These are phyloP conservation scores for Ramularia endophylla DNA, from an alignment of 2,329 filamentous ascomycete species.

Conservation along the genomic window DNA sequence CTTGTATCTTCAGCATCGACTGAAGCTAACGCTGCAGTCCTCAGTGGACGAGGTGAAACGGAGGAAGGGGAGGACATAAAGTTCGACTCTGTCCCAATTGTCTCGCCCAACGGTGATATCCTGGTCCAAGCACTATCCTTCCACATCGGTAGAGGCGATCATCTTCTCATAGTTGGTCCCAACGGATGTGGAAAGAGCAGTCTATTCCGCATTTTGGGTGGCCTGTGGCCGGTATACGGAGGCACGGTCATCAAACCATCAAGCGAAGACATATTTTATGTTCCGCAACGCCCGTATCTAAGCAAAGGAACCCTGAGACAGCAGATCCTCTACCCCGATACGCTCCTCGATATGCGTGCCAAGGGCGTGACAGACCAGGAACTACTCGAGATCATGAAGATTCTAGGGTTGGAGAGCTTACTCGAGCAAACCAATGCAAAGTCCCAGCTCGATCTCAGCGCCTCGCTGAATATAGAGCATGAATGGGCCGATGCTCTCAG, in stretches of 20 bases:
- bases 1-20: slow-evolving; percentile 83
- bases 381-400: slow-evolving; percentile 67
- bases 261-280: slow-evolving; percentile 94
- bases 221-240: slow-evolving; percentile 96
- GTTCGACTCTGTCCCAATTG: slow-evolving; percentile 86
- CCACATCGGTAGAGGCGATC: slow-evolving; percentile 76
- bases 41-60: slow-evolving; percentile 74
- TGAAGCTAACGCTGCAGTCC: slow-evolving; percentile 73
- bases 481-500: slow-evolving; percentile 96
- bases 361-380: slow-evolving; percentile 79
- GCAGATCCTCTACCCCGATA: slow-evolving; percentile 95
- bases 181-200: slow-evolving; percentile 98
- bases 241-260: slow-evolving; percentile 87
- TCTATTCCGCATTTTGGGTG: slow-evolving; percentile 91
- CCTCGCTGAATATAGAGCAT: slow-evolving; percentile 77
- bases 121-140: slow-evolving; percentile 83
- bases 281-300: slow-evolving; percentile 91
- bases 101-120: slow-evolving; percentile 93
- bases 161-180: slow-evolving; percentile 89
- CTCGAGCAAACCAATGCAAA: slow-evolving; percentile 61
- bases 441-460: slow-evolving; percentile 5
- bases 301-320: slow-evolving; percentile 88
- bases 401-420: slow-evolving; percentile 77
- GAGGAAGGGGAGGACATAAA: slow-evolving; percentile 78
- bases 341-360: slow-evolving; percentile 75